Evolutionary conservation across 2,329 filamentous ascomycete species (phyloP).

Genomic region (Arthrobotrys iridis): DNA sequence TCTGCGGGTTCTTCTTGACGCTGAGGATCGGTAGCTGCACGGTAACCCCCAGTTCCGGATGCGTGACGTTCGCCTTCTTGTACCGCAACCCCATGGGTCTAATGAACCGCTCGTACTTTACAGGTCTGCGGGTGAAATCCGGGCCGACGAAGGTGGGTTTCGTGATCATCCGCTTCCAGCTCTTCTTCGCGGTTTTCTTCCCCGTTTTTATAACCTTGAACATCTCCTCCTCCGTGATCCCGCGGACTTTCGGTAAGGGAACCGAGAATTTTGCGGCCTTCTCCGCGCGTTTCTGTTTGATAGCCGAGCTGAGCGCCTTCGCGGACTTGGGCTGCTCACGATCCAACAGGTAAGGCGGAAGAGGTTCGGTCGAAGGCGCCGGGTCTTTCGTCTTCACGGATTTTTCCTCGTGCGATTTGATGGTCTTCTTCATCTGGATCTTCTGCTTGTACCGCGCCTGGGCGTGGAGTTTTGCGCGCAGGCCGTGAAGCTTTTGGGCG

Average conservation of each 20-base stretch:
- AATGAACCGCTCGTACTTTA: constrained; percentile 79
- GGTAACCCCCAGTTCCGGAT: constrained; percentile 84
- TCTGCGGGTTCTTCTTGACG: constrained; percentile 87
- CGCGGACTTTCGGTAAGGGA: constrained; percentile 90
- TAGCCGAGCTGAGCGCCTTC: constrained; percentile 65
- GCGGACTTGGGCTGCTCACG: constrained; percentile 74
- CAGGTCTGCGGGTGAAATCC: constrained; percentile 87
- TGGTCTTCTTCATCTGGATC: constrained; percentile 95
- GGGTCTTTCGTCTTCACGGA: constrained; percentile 87
- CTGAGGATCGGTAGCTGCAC: constrained; percentile 83
- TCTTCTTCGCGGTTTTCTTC: constrained; percentile 91
- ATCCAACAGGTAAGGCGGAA: constrained; percentile 94
- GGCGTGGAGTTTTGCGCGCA: constrained; percentile 91
- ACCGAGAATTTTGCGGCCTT: constrained; percentile 94
- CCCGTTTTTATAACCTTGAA: constrained; percentile 97
- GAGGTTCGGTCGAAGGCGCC: constrained; percentile 81
- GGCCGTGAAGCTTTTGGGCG: constrained; percentile 90
- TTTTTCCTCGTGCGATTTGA: constrained; percentile 94
- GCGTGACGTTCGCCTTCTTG: constrained; percentile 69
- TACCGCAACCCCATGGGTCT: constrained; percentile 69
- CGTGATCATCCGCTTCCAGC: constrained; percentile 73
- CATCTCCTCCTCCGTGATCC: constrained; percentile 95
- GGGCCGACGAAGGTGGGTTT: constrained; percentile 89
- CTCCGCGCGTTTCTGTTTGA: constrained; percentile 91
- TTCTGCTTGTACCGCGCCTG: constrained; percentile 96